phyloP scores from a whole-genome alignment of 805 yeast species.

The Lachancea cidri region DNA sequence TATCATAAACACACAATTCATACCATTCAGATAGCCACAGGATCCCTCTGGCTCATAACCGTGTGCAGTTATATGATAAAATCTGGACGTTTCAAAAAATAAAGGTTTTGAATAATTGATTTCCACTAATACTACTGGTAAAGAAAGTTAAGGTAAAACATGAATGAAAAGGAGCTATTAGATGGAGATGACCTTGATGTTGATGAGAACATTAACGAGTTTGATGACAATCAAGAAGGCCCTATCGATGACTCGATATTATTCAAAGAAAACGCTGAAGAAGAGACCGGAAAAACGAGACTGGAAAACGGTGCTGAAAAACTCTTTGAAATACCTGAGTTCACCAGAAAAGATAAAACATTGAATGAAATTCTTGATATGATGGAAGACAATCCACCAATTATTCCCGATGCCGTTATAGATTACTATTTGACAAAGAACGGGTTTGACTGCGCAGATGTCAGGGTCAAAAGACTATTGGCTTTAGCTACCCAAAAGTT shows the following conservation, averaged over 20 bases:
- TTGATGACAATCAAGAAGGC: constrained; percentile 33
- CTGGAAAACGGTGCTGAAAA: constrained; percentile 25
- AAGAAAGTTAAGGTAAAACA: background rate
- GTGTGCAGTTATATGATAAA: too few species aligned
- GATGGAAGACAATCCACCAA: constrained; percentile 93
- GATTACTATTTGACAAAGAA: constrained; percentile 84
- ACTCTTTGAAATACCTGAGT: constrained; percentile 55
- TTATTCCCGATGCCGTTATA: constrained; percentile 94
- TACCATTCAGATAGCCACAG: too few species aligned
- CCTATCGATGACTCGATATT: constrained; percentile 21
- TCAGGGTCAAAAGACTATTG: constrained; percentile 71
- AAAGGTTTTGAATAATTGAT: too few species aligned
- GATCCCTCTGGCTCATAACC: too few species aligned
- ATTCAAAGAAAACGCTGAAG: constrained; percentile 13
- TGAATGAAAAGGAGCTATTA: constrained; percentile 5
- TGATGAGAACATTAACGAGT: constrained; percentile 33
- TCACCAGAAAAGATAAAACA: constrained; percentile 74
- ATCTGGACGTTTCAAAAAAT: too few species aligned
- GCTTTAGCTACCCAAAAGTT: constrained; percentile 97
- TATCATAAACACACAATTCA: background rate
- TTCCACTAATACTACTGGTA: background rate
- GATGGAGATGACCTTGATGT: constrained; percentile 4
- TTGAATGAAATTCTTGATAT: constrained; percentile 76
- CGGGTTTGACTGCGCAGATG: constrained; percentile 78
- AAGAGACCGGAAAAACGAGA: constrained; percentile 22